A percentile compares a stretch with the other conserved stretches of the same genome.
These are phyloP conservation scores for Annulohypoxylon maeteangense DNA, from an alignment of 495 filamentous ascomycete species.

Conservation along the genomic window DNA sequence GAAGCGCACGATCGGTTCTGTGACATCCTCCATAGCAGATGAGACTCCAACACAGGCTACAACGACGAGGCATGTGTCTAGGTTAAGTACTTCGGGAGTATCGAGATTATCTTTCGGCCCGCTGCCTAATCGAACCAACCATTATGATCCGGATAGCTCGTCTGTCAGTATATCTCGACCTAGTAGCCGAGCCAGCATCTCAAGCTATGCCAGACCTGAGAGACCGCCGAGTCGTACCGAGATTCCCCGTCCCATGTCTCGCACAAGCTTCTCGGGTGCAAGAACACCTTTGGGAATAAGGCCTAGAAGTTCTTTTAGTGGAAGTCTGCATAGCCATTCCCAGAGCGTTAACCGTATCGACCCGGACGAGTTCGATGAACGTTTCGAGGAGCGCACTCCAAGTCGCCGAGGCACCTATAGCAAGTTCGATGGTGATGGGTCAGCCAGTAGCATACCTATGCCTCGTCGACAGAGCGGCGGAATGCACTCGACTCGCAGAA, in stretches of 20 bases:
- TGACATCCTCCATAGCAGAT: constrained; percentile 61
- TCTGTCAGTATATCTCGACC: constrained; percentile 62
- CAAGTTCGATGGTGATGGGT: constrained; percentile 61
- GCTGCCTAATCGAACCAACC: constrained; percentile 54
- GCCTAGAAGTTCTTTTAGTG: constrained; percentile 67
- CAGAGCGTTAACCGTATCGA: constrained; percentile 58
- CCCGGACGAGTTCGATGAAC: constrained; percentile 55
- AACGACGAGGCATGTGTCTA: constrained; percentile 61
- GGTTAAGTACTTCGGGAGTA: constrained; percentile 64
- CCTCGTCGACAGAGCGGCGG: constrained; percentile 66
- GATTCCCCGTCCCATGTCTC: constrained; percentile 72
- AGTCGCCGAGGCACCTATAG: constrained; percentile 63
- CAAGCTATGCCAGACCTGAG: constrained; percentile 61
- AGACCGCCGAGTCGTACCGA: constrained; percentile 62
- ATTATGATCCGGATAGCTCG: constrained; percentile 51
- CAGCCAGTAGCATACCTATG: constrained; percentile 58
- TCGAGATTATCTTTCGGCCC: constrained; percentile 65
- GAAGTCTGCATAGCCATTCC: constrained; percentile 63
- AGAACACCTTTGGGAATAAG: constrained; percentile 70
- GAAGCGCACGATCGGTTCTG: constrained; percentile 74
- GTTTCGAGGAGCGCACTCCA: constrained; percentile 59
- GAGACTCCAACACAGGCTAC: constrained; percentile 51
- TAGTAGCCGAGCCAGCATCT: constrained; percentile 69
- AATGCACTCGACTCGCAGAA: constrained; percentile 54
- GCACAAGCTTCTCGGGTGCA: constrained; percentile 63